phyloP scores from a whole-genome alignment of 2,329 filamentous ascomycete species.

The Aureobasidium sp. region DNA sequence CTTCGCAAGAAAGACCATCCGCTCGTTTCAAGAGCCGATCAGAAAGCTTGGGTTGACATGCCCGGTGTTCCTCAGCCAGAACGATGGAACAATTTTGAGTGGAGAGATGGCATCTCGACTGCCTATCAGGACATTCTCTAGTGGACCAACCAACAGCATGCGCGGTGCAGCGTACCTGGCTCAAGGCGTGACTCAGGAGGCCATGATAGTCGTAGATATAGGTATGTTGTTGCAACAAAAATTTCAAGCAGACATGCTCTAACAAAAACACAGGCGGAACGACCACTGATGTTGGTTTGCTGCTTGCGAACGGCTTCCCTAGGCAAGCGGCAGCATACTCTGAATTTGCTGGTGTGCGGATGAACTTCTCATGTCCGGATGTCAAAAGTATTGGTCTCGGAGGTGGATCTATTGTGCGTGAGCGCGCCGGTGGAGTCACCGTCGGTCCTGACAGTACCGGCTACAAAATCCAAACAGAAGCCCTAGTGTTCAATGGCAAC shows the following conservation, averaged over 20 bases:
- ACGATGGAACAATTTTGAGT: constrained; percentile 7
- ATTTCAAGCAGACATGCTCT: not conserved
- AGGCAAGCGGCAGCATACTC: constrained; percentile 57
- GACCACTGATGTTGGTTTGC: constrained; percentile 42
- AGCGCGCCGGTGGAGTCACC: constrained; percentile 33
- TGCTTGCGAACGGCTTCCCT: constrained; percentile 57
- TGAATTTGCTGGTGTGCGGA: constrained; percentile 55
- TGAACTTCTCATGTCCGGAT: constrained; percentile 50
- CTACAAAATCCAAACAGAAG: constrained; percentile 48
- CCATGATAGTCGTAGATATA: constrained; percentile 11
- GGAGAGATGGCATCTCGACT: constrained; percentile 4
- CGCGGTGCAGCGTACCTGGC: constrained; percentile 9
- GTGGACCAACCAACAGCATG: constrained; percentile 14
- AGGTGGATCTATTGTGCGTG: constrained; percentile 50
- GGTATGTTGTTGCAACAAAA: not conserved
- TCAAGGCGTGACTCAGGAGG: not conserved
- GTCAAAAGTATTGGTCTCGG: constrained; percentile 55
- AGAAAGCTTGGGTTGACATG: constrained; percentile 7
- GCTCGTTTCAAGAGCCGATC: constrained; percentile 12
- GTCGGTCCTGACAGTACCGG: constrained; percentile 59
- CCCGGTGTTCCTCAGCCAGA: constrained; percentile 8
- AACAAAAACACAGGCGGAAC: not conserved
- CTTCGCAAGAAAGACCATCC: constrained; percentile 11
- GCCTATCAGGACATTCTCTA: constrained; percentile 12
- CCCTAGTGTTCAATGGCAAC: constrained; percentile 51